Conservation (phyloP, 805 yeast genomes). For the Pichia sporocuriosa region DNA sequence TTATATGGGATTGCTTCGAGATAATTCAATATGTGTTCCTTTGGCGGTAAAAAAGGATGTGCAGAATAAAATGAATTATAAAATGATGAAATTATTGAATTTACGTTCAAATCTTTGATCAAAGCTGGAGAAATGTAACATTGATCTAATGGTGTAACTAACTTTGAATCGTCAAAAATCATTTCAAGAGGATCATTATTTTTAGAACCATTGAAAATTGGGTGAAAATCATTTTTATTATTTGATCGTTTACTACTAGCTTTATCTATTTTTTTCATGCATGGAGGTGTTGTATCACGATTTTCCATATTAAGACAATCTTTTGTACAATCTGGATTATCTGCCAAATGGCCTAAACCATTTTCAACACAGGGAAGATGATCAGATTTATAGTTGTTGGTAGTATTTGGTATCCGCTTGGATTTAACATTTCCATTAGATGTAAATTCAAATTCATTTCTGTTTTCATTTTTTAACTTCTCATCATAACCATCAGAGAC, state of each 20-base stretch:
- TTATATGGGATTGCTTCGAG: slow-evolving; percentile 30
- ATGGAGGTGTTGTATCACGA: slow-evolving; percentile 25
- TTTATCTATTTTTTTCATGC: slow-evolving; percentile 17
- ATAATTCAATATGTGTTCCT: slow-evolving; percentile 30
- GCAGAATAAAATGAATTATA: slow-evolving; percentile 34
- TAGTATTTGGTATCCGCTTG: neutral
- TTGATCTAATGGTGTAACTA: slow-evolving; percentile 15
- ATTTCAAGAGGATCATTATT: slow-evolving; percentile 21
- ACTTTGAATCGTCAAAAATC: slow-evolving; percentile 21
- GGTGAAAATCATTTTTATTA: slow-evolving; percentile 22
- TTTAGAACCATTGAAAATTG: slow-evolving; percentile 27
- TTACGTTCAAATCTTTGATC: slow-evolving; percentile 22
- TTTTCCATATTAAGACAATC: slow-evolving; percentile 25
- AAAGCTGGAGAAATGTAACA: slow-evolving; percentile 28
- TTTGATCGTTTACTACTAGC: neutral
- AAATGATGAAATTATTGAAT: slow-evolving; percentile 26
- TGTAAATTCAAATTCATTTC: neutral
- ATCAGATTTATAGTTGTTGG: slow-evolving; percentile 3
- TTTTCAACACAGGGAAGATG: slow-evolving; percentile 28
- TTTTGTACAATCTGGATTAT: slow-evolving; percentile 19
- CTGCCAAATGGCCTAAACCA: slow-evolving; percentile 17
- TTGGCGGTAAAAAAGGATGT: slow-evolving; percentile 44
- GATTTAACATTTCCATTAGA: neutral
- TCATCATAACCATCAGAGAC: neutral
- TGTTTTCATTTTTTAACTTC: neutral